A percentile compares a stretch with the other conserved stretches of the same genome.
Conservation (phyloP, 305 asterid species). For the Ajuga reptans region DNA sequence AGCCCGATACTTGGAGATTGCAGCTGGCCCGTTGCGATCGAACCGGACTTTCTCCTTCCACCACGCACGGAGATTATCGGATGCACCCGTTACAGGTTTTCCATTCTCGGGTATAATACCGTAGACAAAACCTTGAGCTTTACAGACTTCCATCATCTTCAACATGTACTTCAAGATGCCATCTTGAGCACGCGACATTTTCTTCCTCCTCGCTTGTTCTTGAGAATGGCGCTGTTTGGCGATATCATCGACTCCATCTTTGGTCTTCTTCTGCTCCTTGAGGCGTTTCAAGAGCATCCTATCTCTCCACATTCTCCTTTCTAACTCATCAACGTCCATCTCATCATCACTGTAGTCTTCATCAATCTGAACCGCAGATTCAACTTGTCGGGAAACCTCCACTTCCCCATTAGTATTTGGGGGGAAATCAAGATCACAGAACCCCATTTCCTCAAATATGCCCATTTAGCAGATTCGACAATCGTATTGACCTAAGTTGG, state of each 20-base stretch:
- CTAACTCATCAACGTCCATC: conserved; percentile 44
- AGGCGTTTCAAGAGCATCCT: conserved; percentile 35
- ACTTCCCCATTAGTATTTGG: conserved; percentile 20
- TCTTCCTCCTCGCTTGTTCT: conserved; percentile 57
- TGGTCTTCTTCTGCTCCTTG: conserved; percentile 34
- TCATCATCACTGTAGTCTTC: conserved; percentile 45
- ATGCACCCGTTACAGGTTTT: conserved; percentile 48
- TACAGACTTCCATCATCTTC: conserved; percentile 51
- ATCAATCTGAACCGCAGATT: conserved; percentile 19
- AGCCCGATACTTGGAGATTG: conserved; percentile 34
- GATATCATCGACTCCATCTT: conserved; percentile 18
- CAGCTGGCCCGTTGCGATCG: conserved; percentile 54
- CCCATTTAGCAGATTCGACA: conserved; percentile 21
- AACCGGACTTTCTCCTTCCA: conserved; percentile 55
- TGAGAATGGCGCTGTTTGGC: conserved; percentile 33
- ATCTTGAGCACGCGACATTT: conserved; percentile 56
- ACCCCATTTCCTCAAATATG: conserved; percentile 40
- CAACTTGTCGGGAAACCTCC: conserved; percentile 23
- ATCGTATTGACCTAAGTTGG: conserved; percentile 8
- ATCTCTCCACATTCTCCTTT: conserved; percentile 47
- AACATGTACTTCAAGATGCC: conserved; percentile 54
- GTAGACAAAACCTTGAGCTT: conserved; percentile 53
- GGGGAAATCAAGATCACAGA: conserved; percentile 31
- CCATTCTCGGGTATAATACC: conserved; percentile 58
- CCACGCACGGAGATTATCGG: conserved; percentile 52